Percentiles rank a stretch among this genome's conserved stretches.
These are phyloP conservation scores for Neofusicoccum kwambonambiense DNA, from an alignment of 2,329 filamentous ascomycete genomes.

Conservation along the genomic window DNA sequence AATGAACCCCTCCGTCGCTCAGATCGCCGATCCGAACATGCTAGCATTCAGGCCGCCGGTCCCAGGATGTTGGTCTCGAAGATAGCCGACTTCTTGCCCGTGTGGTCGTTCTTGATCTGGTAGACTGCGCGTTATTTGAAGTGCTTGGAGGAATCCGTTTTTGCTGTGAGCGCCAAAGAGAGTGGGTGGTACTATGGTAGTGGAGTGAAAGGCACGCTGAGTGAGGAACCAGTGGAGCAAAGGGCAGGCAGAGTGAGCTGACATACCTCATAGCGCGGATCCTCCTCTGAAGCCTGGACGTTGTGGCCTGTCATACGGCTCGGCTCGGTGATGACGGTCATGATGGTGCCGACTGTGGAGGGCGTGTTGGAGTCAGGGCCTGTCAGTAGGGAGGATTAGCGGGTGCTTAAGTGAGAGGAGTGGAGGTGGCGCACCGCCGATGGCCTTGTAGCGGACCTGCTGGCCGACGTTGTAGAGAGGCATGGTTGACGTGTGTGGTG, in stretches of 20 bases:
- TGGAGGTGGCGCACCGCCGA: not conserved
- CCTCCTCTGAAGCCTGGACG: not conserved
- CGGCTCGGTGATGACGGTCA: not conserved
- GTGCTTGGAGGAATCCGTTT: no score
- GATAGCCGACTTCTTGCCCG: not conserved
- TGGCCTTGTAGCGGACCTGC: slow-evolving; percentile 9
- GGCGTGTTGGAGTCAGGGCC: slow-evolving; percentile 3
- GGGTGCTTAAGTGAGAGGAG: no score
- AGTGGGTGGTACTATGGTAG: no score
- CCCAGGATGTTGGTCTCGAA: slow-evolving; percentile 4
- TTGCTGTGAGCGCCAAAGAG: not conserved
- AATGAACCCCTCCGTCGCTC: no score
- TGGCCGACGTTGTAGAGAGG: not conserved
- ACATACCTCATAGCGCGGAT: not conserved
- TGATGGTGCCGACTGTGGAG: not conserved
- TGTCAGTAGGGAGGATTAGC: not conserved
- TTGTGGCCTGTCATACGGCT: not conserved
- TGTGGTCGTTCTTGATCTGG: slow-evolving; percentile 7
- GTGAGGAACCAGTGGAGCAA: not conserved
- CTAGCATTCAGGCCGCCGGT: not conserved
- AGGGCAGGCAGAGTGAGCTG: not conserved
- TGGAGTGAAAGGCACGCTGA: no score
- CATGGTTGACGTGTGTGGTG: not conserved
- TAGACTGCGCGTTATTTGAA: no score
- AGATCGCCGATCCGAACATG: no score